Conservation (phyloP, 2,329 filamentous ascomycete species). For the Botrytis fragariae region DNA sequence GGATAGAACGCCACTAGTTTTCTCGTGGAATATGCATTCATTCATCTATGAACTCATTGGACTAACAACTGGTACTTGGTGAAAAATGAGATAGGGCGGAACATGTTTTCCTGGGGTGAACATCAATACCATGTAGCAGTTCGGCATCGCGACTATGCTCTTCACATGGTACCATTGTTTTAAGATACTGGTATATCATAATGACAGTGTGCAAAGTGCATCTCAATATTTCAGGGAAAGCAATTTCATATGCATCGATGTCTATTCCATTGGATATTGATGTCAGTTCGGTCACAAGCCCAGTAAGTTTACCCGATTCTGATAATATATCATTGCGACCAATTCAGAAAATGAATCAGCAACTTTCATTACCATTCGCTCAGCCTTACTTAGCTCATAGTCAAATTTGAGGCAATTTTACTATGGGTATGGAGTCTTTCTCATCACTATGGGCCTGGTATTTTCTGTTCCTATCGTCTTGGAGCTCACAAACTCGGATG, state of each 20-base stretch:
- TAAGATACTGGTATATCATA: background rate
- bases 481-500: background rate
- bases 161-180: no score
- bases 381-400: background rate
- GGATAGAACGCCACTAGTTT: background rate
- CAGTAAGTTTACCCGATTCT: no score
- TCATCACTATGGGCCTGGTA: background rate
- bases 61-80: background rate
- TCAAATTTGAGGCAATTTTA: accelerated
- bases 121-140: background rate
- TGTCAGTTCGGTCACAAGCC: no score
- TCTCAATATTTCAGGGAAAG: background rate
- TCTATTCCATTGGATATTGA: background rate
- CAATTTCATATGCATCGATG: background rate
- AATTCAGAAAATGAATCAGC: background rate
- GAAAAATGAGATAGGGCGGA: background rate
- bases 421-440: background rate
- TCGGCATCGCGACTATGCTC: background rate
- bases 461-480: background rate
- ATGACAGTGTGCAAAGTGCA: background rate
- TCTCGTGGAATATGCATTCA: background rate
- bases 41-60: background rate
- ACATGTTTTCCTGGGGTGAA: background rate
- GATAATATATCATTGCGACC: background rate
- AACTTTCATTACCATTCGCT: background rate